Percentiles rank a stretch among this genome's conserved stretches.
phyloP scores from a whole-genome alignment of 805 yeast genomes.

The Candida hungchunana region DNA sequence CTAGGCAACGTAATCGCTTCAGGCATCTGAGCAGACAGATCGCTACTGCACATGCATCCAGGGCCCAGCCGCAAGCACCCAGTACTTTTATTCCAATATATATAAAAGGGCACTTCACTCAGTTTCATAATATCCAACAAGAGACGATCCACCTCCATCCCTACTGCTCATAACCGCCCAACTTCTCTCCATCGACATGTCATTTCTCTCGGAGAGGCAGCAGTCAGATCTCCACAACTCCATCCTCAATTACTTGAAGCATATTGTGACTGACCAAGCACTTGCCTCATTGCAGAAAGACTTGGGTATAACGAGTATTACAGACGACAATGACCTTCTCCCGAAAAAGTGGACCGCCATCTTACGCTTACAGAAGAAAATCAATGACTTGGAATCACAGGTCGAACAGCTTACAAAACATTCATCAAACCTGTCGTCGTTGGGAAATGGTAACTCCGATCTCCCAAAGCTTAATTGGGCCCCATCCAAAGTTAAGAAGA shows the following conservation, averaged over 20 bases:
- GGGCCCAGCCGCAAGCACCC: no score
- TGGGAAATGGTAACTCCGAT: constrained; percentile 18
- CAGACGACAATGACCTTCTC: constrained; percentile 33
- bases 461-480: constrained; percentile 23
- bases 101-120: neutral
- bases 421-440: constrained; percentile 33
- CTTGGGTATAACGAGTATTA: constrained; percentile 19
- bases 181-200: constrained; percentile 15
- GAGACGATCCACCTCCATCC: no score
- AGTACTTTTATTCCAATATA: no score
- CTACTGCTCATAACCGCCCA: neutral
- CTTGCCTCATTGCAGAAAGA: constrained; percentile 19
- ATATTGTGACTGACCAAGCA: constrained; percentile 20
- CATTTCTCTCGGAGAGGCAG: constrained; percentile 39
- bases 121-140: no score
- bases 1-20: no score
- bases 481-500: constrained; percentile 24
- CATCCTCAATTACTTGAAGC: constrained; percentile 43
- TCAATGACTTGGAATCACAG: constrained; percentile 65
- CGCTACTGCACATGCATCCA: no score
- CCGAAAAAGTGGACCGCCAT: constrained; percentile 89
- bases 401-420: constrained; percentile 44
- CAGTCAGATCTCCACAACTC: constrained; percentile 43
- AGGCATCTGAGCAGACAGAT: no score
- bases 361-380: constrained; percentile 68